Evolutionary conservation across 2,329 filamentous ascomycete species (phyloP), one percentile per base, ranked within the genome.

Genomic region (Mollisia scopiformis): DNA sequence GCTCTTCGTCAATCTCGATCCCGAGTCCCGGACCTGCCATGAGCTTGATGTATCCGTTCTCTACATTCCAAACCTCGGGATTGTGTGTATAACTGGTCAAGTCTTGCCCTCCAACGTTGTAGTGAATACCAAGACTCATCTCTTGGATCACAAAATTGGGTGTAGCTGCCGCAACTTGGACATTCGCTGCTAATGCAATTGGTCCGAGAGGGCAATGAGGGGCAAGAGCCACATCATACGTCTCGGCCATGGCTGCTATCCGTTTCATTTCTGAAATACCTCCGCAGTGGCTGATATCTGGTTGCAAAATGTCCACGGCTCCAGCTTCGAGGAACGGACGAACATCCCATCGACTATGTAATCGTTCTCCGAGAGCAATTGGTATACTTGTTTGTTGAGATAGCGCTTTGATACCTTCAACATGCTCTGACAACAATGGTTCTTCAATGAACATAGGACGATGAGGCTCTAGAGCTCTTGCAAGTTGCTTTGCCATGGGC

Each of bases 71-170:
- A 0, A 90, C 84, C 53, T 83, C 81, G 0, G 85, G 80, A 66
- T 91, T 84, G 69, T 83, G 84, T 1, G 87, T 79, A 70, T 92
- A 92, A 27, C 83, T 89, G 13, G 83, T 83, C 57, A 91, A 76
- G 71, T 91, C 88, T 66, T 86, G 80, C 2, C 84, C 80, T 1
- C 84, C 87, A 0, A 81, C 83, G 67, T 93, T 93, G 71, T 93
- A 93, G 72, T 93, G 91, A 67, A 93, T 93, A 0, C 90, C 90
- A 30, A 92, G 70, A 56, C 86, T 88, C 90, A 92, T 92, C 74
- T 93, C 90, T 70, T 91, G 86, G 31, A 93, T 92, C 0, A 82
- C 84, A 71, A 89, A 92, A 73, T 89, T 92, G 21, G 81, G 81
- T 21, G 77, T 84, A 10, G 75, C 77, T 21, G 83, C 78, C 25